phyloP scores from a whole-genome alignment of 1,139 yeast species.

The Kodamaea anthophila region DNA sequence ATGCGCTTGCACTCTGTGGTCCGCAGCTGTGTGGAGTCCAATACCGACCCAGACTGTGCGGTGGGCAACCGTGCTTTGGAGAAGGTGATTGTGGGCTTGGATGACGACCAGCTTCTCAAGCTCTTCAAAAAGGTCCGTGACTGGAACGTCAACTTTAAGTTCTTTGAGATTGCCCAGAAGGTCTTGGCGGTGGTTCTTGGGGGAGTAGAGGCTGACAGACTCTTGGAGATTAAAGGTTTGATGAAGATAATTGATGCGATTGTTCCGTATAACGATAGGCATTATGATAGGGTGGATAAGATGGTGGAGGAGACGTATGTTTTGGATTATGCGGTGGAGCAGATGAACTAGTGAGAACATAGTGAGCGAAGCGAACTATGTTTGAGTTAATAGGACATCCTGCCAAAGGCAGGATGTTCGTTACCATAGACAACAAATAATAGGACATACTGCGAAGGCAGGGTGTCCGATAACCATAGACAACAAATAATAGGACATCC shows the following conservation, averaged over 20 bases:
- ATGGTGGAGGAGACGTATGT: conserved; percentile 79
- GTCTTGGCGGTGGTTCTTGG: conserved; percentile 59
- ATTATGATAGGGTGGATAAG: conserved; percentile 67
- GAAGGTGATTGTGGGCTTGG: conserved; percentile 51
- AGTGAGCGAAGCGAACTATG: conserved; percentile 3
- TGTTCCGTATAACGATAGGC: conserved; percentile 84
- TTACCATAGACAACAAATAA: no score
- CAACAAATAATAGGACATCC: no score
- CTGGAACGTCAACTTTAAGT: conserved; percentile 89
- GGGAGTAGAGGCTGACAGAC: conserved; percentile 45
- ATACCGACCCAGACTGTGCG: conserved; percentile 41
- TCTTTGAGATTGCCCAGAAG: conserved; percentile 75
- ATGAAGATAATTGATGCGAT: conserved; percentile 65
- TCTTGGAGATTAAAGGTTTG: conserved; percentile 63
- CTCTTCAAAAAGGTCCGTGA: conserved; percentile 76
- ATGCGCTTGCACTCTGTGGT: conserved; percentile 73
- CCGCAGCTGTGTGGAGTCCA: conserved; percentile 39
- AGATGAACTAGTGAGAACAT: conserved; percentile 51
- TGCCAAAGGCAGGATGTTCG: no score
- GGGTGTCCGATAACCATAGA: no score
- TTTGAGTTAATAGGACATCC: no score
- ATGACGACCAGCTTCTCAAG: conserved; percentile 50
- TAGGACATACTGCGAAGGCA: no score
- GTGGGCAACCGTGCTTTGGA: conserved; percentile 65
- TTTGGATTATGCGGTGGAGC: conserved; percentile 77